A percentile compares a stretch with the other conserved stretches of the same genome.
phyloP scores from a whole-genome alignment of 306 rosid species.

The Trichosanthes cucumerina region DNA sequence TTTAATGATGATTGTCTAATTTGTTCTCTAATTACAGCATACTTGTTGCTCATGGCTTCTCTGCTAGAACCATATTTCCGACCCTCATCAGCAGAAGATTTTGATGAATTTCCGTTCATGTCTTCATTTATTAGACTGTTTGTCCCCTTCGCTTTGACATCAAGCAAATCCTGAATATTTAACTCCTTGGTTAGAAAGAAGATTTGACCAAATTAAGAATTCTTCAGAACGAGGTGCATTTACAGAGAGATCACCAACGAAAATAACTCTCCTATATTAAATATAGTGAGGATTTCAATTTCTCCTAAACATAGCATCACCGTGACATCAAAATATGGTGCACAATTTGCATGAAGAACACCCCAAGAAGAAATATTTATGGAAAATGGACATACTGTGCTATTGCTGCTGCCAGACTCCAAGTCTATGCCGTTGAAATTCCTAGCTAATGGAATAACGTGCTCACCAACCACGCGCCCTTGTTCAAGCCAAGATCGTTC shows the following conservation, averaged over 20 bases:
- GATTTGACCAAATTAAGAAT: neutral
- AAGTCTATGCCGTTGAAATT: constrained; percentile 57
- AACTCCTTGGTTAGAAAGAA: constrained; percentile 4
- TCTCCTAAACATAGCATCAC: neutral
- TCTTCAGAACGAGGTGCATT: neutral
- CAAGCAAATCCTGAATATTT: constrained; percentile 46
- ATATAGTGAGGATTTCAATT: neutral
- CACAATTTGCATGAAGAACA: neutral
- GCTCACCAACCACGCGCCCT: constrained; percentile 82
- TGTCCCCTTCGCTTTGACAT: constrained; percentile 55
- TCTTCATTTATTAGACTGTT: constrained; percentile 23
- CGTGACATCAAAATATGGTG: neutral
- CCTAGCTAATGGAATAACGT: constrained; percentile 82
- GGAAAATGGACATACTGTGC: constrained; percentile 35
- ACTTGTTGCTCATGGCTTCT: constrained; percentile 83
- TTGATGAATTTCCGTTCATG: constrained; percentile 29
- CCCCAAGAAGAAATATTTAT: neutral
- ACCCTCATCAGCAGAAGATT: constrained; percentile 44
- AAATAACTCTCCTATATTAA: neutral
- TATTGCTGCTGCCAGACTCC: constrained; percentile 46
- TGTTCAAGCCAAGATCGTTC: constrained; percentile 86
- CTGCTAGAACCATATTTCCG: constrained; percentile 56
- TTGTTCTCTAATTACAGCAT: constrained; percentile 64
- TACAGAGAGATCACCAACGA: neutral
- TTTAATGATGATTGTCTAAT: constrained; percentile 35